Base-by-base conservation (phyloP, 352 stramenopile species). In the Phytophthora sp. region DNA sequence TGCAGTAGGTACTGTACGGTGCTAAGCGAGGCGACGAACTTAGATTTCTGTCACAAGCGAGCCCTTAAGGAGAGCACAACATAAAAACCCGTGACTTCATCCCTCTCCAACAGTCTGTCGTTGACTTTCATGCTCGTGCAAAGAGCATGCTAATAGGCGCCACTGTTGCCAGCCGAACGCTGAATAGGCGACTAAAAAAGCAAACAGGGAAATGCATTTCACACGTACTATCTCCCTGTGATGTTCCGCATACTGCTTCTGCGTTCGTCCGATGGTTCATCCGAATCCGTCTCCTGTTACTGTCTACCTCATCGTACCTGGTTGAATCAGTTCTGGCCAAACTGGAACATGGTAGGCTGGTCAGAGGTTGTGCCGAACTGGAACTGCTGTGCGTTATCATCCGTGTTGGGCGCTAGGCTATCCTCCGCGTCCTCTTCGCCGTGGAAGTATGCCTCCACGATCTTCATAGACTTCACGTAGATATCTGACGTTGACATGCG, bases 381-480 rank as follows among this genome's bases (percentile, higher is more conserved):
- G 65, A 95, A 95, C 73, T 93, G 86, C 63, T 90, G 78, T 47
- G 78, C 80, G 36, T 84, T 88, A 31, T 74, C 80, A 66, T 94
- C 82, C 66, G 79, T 86, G 47, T 86, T 71, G 18, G 85, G 85
- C 16, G 73, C 85, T 72, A 94, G 74, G 67, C 76, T 90, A 65
- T 91, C 81, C 53, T 99, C 97, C 54, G 97, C 97, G 63, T 99
- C 97, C 51, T 99, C 96, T 70, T 99, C 97, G 44, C 97, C 95
- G 57, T 98, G 95, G 86, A 99, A 99, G 86, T 98, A 99, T 38
- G 86, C 84, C 77, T 99, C 97, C 42, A 99, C 79, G 57, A 99
- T 98, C 76, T 98, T 98, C 65, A 99, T 90, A 46, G 93, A 97
- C 75, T 98, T 98, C 63, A 88, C 57, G 73, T 95, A 95, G 74